Conservation (phyloP, 495 filamentous ascomycete species). For the Daldinia loculata region DNA sequence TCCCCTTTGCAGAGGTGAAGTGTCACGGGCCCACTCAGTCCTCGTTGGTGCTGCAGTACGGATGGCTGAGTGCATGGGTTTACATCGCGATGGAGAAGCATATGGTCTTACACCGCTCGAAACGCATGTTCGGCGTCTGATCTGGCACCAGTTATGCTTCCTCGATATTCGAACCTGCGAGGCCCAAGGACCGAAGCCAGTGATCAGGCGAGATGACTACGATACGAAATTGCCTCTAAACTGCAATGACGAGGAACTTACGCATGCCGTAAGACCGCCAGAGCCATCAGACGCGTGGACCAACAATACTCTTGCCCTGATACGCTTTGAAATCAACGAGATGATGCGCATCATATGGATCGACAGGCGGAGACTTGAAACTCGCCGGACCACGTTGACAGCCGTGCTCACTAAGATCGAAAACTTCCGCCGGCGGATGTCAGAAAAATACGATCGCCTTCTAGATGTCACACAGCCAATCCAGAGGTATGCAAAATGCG, state of each 20-base stretch:
- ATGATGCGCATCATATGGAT: slow-evolving; percentile 73
- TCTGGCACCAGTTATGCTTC: slow-evolving; percentile 80
- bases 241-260: slow-evolving; percentile 68
- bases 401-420: slow-evolving; percentile 68
- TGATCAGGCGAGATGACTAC: slow-evolving; percentile 75
- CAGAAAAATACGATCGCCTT: slow-evolving; percentile 66
- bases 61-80: slow-evolving; percentile 78
- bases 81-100: slow-evolving; percentile 73
- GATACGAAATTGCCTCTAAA: slow-evolving; percentile 74
- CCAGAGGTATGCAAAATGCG: slow-evolving; percentile 65
- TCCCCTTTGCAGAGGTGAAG: slow-evolving; percentile 71
- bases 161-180: slow-evolving; percentile 81
- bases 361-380: slow-evolving; percentile 68
- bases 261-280: slow-evolving; percentile 46
- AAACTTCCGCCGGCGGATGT: slow-evolving; percentile 65
- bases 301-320: slow-evolving; percentile 68
- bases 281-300: slow-evolving; percentile 67
- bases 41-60: slow-evolving; percentile 73
- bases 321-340: slow-evolving; percentile 77
- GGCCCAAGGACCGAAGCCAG: slow-evolving; percentile 72
- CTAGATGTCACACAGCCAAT: slow-evolving; percentile 65
- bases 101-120: slow-evolving; percentile 73
- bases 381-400: slow-evolving; percentile 64
- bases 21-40: slow-evolving; percentile 75
- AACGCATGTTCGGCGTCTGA: slow-evolving; percentile 74